Evolutionary conservation across 805 yeast genomes (phyloP).

Genomic region (Candida piceae): DNA sequence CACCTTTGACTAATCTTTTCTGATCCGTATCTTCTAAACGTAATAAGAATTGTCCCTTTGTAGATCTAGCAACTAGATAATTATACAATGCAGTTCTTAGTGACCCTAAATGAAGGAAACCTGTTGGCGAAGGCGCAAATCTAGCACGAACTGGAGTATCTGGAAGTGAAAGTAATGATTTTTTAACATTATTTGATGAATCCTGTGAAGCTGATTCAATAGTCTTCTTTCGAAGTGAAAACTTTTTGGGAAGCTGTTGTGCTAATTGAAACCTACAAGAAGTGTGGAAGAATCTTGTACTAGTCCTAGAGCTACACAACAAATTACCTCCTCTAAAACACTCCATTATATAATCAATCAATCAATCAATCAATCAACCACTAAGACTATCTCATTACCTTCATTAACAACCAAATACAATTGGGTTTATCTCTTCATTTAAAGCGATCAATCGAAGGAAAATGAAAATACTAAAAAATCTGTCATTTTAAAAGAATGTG

Average conservation of each 20-base stretch:
- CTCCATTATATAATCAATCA: too few species aligned
- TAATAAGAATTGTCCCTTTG: constrained; percentile 75
- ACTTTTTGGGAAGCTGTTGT: neutral
- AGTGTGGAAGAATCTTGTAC: neutral
- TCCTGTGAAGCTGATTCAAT: neutral
- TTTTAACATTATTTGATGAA: neutral
- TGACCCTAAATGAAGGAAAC: constrained; percentile 89
- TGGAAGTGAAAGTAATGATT: constrained; percentile 27
- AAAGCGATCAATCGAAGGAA: too few species aligned
- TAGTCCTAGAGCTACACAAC: too few species aligned
- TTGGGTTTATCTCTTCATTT: too few species aligned
- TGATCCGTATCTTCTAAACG: constrained; percentile 94
- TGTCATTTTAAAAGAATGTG: too few species aligned
- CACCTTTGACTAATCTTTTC: constrained; percentile 69
- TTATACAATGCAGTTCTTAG: constrained; percentile 90
- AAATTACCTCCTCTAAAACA: too few species aligned
- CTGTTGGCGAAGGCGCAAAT: constrained; percentile 98
- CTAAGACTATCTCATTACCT: too few species aligned
- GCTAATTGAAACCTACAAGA: neutral
- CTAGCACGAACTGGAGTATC: constrained; percentile 69
- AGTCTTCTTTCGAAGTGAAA: neutral
- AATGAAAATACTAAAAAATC: too few species aligned
- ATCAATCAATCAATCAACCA: too few species aligned
- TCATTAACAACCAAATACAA: neutral
- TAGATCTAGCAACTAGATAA: constrained; percentile 70